Percentiles rank a stretch among this genome's conserved stretches.
Evolutionary conservation across 2,329 filamentous ascomycete species (phyloP).

Genomic region (Plectosphaerella cucumerina): DNA sequence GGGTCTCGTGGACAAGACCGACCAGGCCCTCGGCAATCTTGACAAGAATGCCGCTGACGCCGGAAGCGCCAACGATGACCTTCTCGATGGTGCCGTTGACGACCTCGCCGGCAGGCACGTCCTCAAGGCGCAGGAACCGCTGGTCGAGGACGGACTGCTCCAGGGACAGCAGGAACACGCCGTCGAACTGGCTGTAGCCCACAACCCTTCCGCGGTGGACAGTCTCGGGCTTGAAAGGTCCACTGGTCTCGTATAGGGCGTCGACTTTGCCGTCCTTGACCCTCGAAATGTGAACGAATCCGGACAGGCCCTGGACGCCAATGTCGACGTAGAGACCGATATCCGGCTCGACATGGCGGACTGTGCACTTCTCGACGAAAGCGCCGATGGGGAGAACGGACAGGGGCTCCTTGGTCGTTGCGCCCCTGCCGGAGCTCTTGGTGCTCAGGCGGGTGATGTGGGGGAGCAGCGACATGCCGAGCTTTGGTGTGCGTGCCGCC

Average conservation of each 20-base stretch:
- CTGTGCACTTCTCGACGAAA: constrained; percentile 70
- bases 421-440: constrained; percentile 38
- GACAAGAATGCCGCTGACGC: constrained; percentile 76
- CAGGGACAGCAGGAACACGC: constrained; percentile 79
- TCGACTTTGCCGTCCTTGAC: constrained; percentile 90
- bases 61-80: constrained; percentile 72
- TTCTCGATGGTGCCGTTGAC: constrained; percentile 83
- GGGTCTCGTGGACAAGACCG: constrained; percentile 83
- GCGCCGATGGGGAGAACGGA: constrained; percentile 67
- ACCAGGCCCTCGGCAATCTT: constrained; percentile 82
- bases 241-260: constrained; percentile 68
- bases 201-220: constrained; percentile 78
- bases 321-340: constrained; percentile 79
- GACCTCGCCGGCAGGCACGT: constrained; percentile 75
- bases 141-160: constrained; percentile 81
- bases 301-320: constrained; percentile 59
- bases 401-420: constrained; percentile 42
- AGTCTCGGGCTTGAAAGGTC: constrained; percentile 73
- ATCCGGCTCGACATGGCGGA: constrained; percentile 73
- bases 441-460: constrained; percentile 66
- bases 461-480: constrained; percentile 85
- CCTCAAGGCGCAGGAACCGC: constrained; percentile 85
- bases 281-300: constrained; percentile 92
- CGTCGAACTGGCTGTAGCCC: constrained; percentile 83
- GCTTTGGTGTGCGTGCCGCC: constrained; percentile 70